These are phyloP conservation scores for Volutella citrinella DNA, from an alignment of 2,329 filamentous ascomycete genomes.

Conservation along the genomic window DNA sequence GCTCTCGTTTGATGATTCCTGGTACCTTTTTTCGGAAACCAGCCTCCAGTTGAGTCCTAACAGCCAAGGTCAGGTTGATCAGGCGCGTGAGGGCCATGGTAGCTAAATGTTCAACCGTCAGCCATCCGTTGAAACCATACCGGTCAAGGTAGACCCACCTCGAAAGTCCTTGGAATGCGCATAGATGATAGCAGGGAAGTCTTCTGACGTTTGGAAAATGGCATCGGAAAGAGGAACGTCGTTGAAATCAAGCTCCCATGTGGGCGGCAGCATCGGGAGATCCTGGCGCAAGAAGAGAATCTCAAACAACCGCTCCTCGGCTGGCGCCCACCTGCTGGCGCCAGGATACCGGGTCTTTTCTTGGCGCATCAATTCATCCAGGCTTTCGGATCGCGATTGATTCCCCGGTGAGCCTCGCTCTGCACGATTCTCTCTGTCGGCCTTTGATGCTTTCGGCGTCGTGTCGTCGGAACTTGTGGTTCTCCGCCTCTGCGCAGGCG, in stretches of 20 bases:
- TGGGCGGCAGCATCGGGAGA: constrained; percentile 36
- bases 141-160: constrained; percentile 24
- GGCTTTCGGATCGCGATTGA: too few relatives aligned
- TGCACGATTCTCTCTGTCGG: too few relatives aligned
- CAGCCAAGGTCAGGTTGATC: constrained; percentile 36
- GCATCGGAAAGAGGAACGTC: constrained; percentile 36
- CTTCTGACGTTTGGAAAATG: constrained; percentile 32
- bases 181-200: constrained; percentile 35
- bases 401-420: constrained; percentile 24
- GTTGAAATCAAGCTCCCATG: constrained; percentile 40
- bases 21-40: constrained; percentile 31
- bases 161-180: constrained; percentile 35
- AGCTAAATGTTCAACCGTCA: constrained; percentile 27
- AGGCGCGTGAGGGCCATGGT: constrained; percentile 36
- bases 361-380: constrained; percentile 32
- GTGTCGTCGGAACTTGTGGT: constrained; percentile 3
- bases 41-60: constrained; percentile 34
- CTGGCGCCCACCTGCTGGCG: constrained; percentile 47
- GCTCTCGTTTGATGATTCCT: constrained; percentile 29
- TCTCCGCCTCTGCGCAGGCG: too few relatives aligned
- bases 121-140: neutral
- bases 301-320: constrained; percentile 45
- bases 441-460: constrained; percentile 3
- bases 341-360: constrained; percentile 41
- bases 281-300: constrained; percentile 40